Percentiles rank a stretch among this genome's conserved stretches.
These are phyloP conservation scores for Hypoxylon sp. DNA, from an alignment of 2,329 filamentous ascomycete species.

Conservation along the genomic window DNA sequence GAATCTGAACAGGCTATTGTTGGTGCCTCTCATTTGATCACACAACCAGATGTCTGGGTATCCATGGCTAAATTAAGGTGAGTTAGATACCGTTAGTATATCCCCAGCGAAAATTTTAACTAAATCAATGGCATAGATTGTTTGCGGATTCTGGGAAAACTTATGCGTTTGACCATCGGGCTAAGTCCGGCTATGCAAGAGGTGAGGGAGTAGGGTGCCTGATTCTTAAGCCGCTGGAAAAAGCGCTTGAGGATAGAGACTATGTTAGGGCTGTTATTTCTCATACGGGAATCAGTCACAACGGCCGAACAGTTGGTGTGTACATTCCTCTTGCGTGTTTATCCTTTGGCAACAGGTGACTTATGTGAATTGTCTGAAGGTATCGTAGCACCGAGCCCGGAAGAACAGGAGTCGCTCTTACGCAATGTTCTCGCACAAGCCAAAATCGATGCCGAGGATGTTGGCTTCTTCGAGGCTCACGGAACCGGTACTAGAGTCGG, in stretches of 20 bases:
- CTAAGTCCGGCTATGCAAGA: slow-evolving; percentile 44
- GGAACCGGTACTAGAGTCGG: slow-evolving; percentile 45
- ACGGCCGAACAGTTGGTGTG: slow-evolving; percentile 43
- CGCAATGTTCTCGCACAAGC: slow-evolving; percentile 41
- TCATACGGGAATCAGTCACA: slow-evolving; percentile 44
- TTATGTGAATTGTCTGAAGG: slow-evolving; percentile 26
- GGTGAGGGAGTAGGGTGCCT: slow-evolving; percentile 43
- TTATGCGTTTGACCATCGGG: slow-evolving; percentile 44
- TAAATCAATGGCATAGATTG: slow-evolving; percentile 28
- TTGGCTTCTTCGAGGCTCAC: slow-evolving; percentile 45
- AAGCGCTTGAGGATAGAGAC: slow-evolving; percentile 40
- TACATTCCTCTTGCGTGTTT: slow-evolving; percentile 1
- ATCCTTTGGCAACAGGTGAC: neutral
- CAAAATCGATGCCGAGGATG: slow-evolving; percentile 34
- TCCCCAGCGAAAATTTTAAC: neutral
- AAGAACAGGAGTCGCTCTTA: slow-evolving; percentile 42
- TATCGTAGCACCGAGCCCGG: slow-evolving; percentile 44
- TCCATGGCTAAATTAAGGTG: slow-evolving; percentile 46
- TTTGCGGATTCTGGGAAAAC: slow-evolving; percentile 45
- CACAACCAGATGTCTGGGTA: slow-evolving; percentile 44
- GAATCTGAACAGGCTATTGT: slow-evolving; percentile 45
- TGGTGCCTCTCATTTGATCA: slow-evolving; percentile 44
- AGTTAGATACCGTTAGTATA: neutral
- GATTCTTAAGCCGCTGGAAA: slow-evolving; percentile 42
- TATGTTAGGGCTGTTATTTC: slow-evolving; percentile 42